These are phyloP conservation scores for Thalassiosira mediterranea DNA, from an alignment of 352 stramenopile genomes.

Conservation along the genomic window DNA sequence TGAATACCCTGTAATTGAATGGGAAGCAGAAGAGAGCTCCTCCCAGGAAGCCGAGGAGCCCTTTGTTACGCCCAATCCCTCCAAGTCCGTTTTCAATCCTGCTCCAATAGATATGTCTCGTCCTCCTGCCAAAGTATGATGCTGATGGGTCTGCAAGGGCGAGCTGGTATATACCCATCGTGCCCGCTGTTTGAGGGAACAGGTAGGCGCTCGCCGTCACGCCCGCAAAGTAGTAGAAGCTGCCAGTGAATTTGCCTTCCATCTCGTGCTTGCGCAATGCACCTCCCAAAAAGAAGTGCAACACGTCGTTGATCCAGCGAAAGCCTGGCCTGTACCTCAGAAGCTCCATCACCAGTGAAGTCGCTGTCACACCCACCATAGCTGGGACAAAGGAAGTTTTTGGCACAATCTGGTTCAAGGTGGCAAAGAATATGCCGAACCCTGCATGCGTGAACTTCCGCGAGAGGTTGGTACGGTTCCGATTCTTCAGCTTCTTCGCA, in stretches of 20 bases:
- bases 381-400: constrained; percentile 55
- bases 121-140: constrained; percentile 73
- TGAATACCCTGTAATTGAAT: constrained; percentile 76
- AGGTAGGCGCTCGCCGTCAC: constrained; percentile 66
- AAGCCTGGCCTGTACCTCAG: constrained; percentile 75
- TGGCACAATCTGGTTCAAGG: constrained; percentile 74
- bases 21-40: constrained; percentile 74
- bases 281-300: constrained; percentile 67
- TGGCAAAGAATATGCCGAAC: constrained; percentile 78
- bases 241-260: constrained; percentile 82
- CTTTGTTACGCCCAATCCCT: constrained; percentile 80
- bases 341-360: constrained; percentile 68
- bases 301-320: constrained; percentile 74
- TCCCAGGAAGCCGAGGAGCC: constrained; percentile 77
- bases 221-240: constrained; percentile 81
- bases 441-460: constrained; percentile 73
- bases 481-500: constrained; percentile 75
- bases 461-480: constrained; percentile 70
- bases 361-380: constrained; percentile 52
- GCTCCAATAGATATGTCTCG: constrained; percentile 78
- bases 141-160: constrained; percentile 76
- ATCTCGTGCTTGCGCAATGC: constrained; percentile 82
- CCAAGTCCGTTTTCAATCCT: constrained; percentile 75
- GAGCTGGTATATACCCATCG: constrained; percentile 76
- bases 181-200: constrained; percentile 64